Percentiles rank a stretch among this genome's conserved stretches.
These are phyloP conservation scores for Rhizophagus prolifer DNA, from an alignment of 192 early-diverging fungal genomes.

Conservation along the genomic window DNA sequence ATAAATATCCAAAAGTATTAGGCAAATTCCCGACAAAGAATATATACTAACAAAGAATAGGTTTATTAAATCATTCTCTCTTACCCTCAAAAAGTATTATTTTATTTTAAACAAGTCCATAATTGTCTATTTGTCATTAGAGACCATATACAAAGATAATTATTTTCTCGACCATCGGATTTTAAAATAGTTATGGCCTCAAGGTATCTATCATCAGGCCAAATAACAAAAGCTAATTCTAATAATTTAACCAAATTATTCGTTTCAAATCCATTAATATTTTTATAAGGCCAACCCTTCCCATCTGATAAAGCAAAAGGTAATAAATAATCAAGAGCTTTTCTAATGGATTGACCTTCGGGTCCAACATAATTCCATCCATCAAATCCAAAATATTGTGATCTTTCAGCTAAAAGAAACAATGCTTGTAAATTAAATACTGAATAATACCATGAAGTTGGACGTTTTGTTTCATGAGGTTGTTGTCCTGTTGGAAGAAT, in stretches of 20 bases:
- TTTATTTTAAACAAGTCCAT: constrained; percentile 14
- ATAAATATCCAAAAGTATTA: no score
- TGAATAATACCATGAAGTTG: constrained; percentile 52
- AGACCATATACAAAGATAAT: background rate
- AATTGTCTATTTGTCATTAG: constrained; percentile 7
- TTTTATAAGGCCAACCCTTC: constrained; percentile 46
- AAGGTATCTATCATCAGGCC: constrained; percentile 45
- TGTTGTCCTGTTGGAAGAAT: constrained; percentile 42
- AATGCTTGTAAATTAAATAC: constrained; percentile 49
- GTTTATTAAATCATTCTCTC: no score
- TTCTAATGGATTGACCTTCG: constrained; percentile 45
- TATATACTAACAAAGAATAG: no score
- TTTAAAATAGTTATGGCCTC: constrained; percentile 34
- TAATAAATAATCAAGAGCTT: constrained; percentile 55
- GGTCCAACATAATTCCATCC: constrained; percentile 42
- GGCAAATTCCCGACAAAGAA: no score
- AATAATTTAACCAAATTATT: constrained; percentile 44
- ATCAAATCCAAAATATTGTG: constrained; percentile 39
- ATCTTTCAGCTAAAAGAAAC: constrained; percentile 42
- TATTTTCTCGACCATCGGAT: constrained; percentile 19
- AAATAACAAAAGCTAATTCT: constrained; percentile 52
- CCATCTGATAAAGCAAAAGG: constrained; percentile 46
- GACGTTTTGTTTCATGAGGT: constrained; percentile 42
- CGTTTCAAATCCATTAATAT: constrained; percentile 45
- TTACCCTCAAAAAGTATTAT: background rate